Evolutionary conservation across 2,329 filamentous ascomycete species (phyloP), one percentile per base, ranked within the genome.

Genomic region (Aspergillus ustus): DNA sequence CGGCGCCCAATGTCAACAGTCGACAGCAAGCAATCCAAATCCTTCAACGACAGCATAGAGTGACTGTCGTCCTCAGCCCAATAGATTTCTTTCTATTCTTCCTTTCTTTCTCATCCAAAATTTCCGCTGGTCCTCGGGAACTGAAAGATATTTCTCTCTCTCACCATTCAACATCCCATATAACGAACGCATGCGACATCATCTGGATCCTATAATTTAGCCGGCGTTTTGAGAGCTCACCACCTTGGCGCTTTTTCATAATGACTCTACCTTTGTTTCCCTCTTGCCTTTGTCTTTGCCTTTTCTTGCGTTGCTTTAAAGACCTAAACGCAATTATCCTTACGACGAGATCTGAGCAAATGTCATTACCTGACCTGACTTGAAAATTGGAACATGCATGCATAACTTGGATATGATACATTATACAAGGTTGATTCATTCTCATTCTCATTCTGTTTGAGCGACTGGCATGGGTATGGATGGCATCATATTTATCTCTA

Each of bases 1-100:
- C 70, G 66, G 56, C 73, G 73, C 29, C 68, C 69, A 20, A 65
- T 70, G 29, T 67, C 69, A 13, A 65, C 65, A 9, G 69, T 72
- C 22, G 70, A 70, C 37, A 64, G 65, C 56, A 63, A 65, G 44
- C 71, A 73, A 59, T 59, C 63, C 51, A 73, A 73, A 61, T 60
- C 63, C 20, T 57, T 75, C 34, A 69, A 74, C 51, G 70, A 74
- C 59, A 71, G 69, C 64, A 71, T 75, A 61, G 69, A 74, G 63
- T 75, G 67, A 69, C 51, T 57, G 53, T 60, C 59, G 49, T 40
- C 6, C 13, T 4, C 34, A 52, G 19, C 43, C 44, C 46, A 48
- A 52, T 28, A 59, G 13, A 52, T 34, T 54, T 13, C 22, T 11
- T 31, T 44, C 51, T 45, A 31, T 54, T 53, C 40, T 19, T 54